These are phyloP conservation scores for Tetraselmis striata DNA, from an alignment of 139 green algal genomes.

Conservation along the genomic window DNA sequence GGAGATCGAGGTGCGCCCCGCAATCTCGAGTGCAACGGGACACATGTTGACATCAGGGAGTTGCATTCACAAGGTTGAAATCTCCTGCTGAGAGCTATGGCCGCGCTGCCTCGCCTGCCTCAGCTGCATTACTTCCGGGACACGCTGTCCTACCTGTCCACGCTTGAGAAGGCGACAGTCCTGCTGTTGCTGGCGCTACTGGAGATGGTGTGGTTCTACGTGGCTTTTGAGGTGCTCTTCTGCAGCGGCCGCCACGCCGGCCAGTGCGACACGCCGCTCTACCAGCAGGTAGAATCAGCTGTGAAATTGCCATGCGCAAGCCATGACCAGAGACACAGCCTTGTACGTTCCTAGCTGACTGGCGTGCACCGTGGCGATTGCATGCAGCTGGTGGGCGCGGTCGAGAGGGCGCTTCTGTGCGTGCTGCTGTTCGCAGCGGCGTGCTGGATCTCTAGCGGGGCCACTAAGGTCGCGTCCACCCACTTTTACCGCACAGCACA, in stretches of 20 bases:
- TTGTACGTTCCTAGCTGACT: too few species aligned
- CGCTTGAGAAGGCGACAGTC: background rate
- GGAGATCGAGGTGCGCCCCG: background rate
- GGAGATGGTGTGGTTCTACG: background rate
- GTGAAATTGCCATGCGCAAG: too few species aligned
- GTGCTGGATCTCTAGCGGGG: slow-evolving; percentile 59
- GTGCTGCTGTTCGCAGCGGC: slow-evolving; percentile 54
- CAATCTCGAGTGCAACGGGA: background rate
- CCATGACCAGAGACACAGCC: too few species aligned
- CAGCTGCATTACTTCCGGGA: background rate
- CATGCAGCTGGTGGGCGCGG: background rate
- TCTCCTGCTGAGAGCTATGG: too few species aligned
- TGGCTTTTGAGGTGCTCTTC: background rate
- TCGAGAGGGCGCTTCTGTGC: slow-evolving; percentile 42
- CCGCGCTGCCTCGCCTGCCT: too few species aligned
- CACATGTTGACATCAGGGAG: too few species aligned
- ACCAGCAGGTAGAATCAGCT: too few species aligned
- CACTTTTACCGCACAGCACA: slow-evolving; percentile 65
- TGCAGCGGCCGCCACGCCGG: background rate
- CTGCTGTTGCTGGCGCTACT: background rate
- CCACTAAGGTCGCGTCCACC: slow-evolving; percentile 61
- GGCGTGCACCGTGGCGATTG: too few species aligned
- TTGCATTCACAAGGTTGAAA: too few species aligned
- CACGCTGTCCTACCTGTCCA: background rate
- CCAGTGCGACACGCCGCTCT: background rate